Evolutionary conservation across 805 yeast species (phyloP).

Genomic region (Candida quercuum): DNA sequence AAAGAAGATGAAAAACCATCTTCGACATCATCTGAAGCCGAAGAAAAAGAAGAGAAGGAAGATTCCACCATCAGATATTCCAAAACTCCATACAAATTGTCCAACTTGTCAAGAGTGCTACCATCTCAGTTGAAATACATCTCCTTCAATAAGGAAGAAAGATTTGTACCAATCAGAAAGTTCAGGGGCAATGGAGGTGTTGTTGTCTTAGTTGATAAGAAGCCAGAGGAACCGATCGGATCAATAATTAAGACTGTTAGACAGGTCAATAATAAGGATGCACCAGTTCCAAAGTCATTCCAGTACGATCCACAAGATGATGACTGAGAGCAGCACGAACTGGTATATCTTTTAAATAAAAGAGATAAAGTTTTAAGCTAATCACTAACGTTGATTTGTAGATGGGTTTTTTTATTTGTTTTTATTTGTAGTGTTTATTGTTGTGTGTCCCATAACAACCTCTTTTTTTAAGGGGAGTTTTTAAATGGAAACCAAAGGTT

Average conservation of each 20-base stretch:
- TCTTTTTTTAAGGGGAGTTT: neutral
- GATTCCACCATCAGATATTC: constrained; percentile 44
- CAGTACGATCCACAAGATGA: constrained; percentile 33
- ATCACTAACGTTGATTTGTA: no score
- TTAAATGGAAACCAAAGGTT: neutral
- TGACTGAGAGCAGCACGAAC: neutral
- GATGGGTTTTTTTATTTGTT: no score
- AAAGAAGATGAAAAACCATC: constrained; percentile 23
- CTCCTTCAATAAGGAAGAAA: constrained; percentile 65
- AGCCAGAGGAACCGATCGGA: constrained; percentile 55
- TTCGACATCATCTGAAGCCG: constrained; percentile 9
- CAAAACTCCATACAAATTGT: constrained; percentile 62
- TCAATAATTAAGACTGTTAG: constrained; percentile 72
- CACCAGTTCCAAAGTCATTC: constrained; percentile 70
- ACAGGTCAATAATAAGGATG: constrained; percentile 68
- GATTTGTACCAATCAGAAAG: constrained; percentile 81
- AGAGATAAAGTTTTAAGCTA: neutral
- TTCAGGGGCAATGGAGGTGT: constrained; percentile 66
- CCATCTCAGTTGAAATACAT: constrained; percentile 85
- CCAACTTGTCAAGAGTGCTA: constrained; percentile 80
- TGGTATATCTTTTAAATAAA: neutral
- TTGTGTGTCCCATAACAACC: neutral
- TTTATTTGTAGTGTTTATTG: neutral
- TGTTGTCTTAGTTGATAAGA: constrained; percentile 61
- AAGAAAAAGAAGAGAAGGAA: constrained; percentile 24